Conservation (phyloP, 192 early-diverging fungal species). For the Phlyctochytrium bullatum region DNA sequence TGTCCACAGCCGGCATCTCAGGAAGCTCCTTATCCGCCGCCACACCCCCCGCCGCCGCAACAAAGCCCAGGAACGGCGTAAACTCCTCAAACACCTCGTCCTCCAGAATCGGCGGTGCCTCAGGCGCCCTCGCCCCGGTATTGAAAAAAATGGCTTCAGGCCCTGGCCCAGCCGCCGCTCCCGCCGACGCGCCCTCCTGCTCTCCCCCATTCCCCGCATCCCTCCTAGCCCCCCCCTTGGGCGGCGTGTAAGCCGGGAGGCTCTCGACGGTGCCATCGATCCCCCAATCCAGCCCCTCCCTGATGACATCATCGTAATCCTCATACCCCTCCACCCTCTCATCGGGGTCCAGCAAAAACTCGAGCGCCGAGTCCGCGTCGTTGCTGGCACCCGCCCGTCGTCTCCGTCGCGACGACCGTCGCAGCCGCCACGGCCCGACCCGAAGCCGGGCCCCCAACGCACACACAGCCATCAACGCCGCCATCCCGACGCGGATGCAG, state of each 20-base stretch:
- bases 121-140: too few relatives aligned
- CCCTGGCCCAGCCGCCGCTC: too few relatives aligned
- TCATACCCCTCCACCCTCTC: conserved; percentile 15
- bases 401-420: background rate
- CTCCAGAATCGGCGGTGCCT: too few relatives aligned
- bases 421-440: background rate
- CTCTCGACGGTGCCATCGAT: conserved; percentile 34
- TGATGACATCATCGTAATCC: conserved; percentile 31
- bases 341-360: conserved; percentile 5
- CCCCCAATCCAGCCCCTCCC: conserved; percentile 17
- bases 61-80: too few relatives aligned
- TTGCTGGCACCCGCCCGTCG: background rate
- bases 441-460: background rate
- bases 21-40: too few relatives aligned
- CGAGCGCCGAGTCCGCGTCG: background rate
- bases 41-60: too few relatives aligned
- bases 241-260: conserved; percentile 11
- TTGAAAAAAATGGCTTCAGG: too few relatives aligned
- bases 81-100: too few relatives aligned
- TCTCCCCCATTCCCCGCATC: too few relatives aligned
- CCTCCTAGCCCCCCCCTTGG: too few relatives aligned
- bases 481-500: background rate
- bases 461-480: background rate
- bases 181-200: too few relatives aligned
- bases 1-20: too few relatives aligned